Base-by-base conservation (phyloP, 495 filamentous ascomycete genomes). In the Eremomyces bilateralis region DNA sequence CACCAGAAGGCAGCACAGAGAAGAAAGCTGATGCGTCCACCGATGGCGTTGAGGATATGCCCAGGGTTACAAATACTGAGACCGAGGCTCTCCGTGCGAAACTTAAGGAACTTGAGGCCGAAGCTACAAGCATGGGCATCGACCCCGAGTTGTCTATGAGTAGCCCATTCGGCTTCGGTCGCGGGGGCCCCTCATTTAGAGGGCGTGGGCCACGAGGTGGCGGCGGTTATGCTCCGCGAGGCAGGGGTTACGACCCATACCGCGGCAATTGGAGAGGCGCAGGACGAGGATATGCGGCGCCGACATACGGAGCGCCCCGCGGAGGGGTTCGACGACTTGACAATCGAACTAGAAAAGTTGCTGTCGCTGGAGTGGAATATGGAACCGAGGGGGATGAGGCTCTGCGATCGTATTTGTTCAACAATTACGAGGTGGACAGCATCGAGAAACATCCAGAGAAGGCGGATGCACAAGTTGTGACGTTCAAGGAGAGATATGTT, bases 401-500 rank as follows among this genome's bases (percentile, higher is more conserved):
- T 2, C 61, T 97, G 41, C 60, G 83, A 34, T 74, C 88, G 46
- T 79, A 83, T 51, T 64, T 94, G 32, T 71, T 92, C 84, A 75
- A 73, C 42, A 66, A 83, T 35, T 77, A 80, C 34, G 82, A 93
- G 40, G 83, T 78, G 45, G 71, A 81, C 35, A 69, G 67, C 27
- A 74, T 94, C 35, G 67, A 81, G 35, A 55, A 63, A 1, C 69
- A 74, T 42, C 65, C 73, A 0, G 52, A 65, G 1, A 56, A 63
- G 17, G 42, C 62, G 3, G 58, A 71, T 42, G 63, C 64, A 17
- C 49, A 76, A 51, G 41, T 78, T 51, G 66, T 95, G 36, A 67
- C 67, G 1, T 97, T 95, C 52, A 83, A 79, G 43, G 81, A 97
- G 45, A 75, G 88, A 28, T 83, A 75, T 45, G 75, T 76, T 4